Base-by-base conservation (phyloP, 139 green algal genomes). In the Picochlorum sp. region DNA sequence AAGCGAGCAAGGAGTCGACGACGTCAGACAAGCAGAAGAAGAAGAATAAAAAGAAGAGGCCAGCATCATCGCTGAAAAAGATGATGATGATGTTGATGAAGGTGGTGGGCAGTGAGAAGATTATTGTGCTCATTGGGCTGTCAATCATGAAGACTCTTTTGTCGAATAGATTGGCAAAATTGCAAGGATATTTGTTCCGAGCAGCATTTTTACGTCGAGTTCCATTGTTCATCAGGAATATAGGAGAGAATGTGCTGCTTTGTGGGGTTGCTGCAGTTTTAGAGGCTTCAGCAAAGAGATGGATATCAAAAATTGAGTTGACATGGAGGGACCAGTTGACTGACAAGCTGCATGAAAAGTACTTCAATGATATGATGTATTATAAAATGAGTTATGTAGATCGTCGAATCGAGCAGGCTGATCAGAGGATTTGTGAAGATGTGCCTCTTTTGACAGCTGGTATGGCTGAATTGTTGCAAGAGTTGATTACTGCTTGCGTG, bases 341-440 rank as follows among this genome's bases (percentile, higher is more conserved):
- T 4, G 49, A 47, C 6, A 56, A 65, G 45, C 65, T 90, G 23
- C 83, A 90, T 56, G 38, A 23, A 14, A 34, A 34, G n/a, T 88
- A 87, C 71, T 88, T 88, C 58, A 23, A 70, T 32, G 73, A 85
- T 66, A 88, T 90, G 80, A 78, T 73, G 9, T 91, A 86, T 61
- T 91, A 91, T 77, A 78, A 80, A 64, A 75, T 90, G 56, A 76
- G 49, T 21, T 82, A 91, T 50, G 84, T 91, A 58, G 79, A 90
- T 70, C 61, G 75, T 18, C 61, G 70, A n/a, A 60, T 91, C 15
- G 59, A 67, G 58, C 73, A 66, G 37, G 75, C 81, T 3, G 84
- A 91, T 71, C 79, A 89, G 74, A 75, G 81, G 52, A 69, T 91
- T 11, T 85, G 79, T 61, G 83, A 89, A 56, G 84, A 91, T 61